Percentiles rank a stretch among this genome's conserved stretches.
phyloP scores from a whole-genome alignment of 352 stramenopile species.

The Phytopythium vexans region DNA sequence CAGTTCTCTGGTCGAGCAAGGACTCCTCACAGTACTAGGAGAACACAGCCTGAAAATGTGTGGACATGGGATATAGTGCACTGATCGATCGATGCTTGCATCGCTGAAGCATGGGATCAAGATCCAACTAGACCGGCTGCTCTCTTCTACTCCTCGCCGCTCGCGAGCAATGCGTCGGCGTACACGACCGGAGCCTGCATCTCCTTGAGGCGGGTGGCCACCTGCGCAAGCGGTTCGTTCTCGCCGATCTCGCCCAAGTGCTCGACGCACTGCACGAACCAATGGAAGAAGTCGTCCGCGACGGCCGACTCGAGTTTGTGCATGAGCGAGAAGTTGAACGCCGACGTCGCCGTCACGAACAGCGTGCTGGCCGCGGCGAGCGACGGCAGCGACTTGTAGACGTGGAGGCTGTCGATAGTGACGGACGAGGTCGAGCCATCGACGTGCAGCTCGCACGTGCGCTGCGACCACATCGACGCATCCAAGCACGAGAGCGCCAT shows the following conservation, averaged over 20 bases:
- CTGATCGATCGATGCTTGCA: no score
- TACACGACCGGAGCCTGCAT: not conserved
- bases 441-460: slow-evolving; percentile 1
- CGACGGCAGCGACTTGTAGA: slow-evolving; percentile 57
- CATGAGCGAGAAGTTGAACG: slow-evolving; percentile 68
- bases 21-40: no score
- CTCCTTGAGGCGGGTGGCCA: slow-evolving; percentile 29
- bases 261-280: slow-evolving; percentile 51
- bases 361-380: slow-evolving; percentile 48
- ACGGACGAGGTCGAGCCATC: slow-evolving; percentile 14
- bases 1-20: no score
- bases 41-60: no score
- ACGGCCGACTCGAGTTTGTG: slow-evolving; percentile 39
- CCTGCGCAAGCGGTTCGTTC: slow-evolving; percentile 40
- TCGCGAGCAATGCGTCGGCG: slow-evolving; percentile 1
- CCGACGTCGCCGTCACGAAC: slow-evolving; percentile 41
- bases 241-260: slow-evolving; percentile 30
- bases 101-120: no score
- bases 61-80: no score
- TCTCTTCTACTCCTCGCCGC: slow-evolving; percentile 1
- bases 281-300: slow-evolving; percentile 40
- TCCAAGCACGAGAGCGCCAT: slow-evolving; percentile 29
- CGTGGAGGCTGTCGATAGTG: slow-evolving; percentile 39
- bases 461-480: slow-evolving; percentile 3
- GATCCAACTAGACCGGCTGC: no score